A percentile compares a stretch with the other conserved stretches of the same genome.
phyloP scores from a whole-genome alignment of 2,329 filamentous ascomycete genomes.

The Gremmenia infestans region DNA sequence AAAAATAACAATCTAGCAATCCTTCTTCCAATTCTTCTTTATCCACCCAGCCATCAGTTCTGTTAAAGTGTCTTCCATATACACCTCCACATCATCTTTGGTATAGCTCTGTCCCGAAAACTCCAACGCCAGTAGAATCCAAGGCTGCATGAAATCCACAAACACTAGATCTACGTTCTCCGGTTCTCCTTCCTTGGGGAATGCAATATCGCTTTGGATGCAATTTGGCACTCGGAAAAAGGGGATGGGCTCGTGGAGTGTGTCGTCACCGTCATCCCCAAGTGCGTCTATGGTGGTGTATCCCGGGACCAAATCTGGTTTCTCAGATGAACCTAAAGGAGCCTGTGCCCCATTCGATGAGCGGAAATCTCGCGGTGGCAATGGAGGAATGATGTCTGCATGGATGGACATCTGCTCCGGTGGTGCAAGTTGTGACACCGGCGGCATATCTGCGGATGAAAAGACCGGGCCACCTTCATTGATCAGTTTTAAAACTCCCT shows the following conservation, averaged over 20 bases:
- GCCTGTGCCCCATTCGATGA: slow-evolving; percentile 30
- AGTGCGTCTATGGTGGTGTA: slow-evolving; percentile 88
- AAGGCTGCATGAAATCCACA: slow-evolving; percentile 83
- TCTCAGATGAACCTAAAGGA: slow-evolving; percentile 27
- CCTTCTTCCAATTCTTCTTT: slow-evolving; percentile 47
- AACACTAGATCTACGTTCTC: slow-evolving; percentile 83
- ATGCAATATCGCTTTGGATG: slow-evolving; percentile 64
- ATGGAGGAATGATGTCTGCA: slow-evolving; percentile 13
- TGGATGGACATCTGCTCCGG: slow-evolving; percentile 29
- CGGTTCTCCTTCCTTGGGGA: slow-evolving; percentile 52
- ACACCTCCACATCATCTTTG: slow-evolving; percentile 44
- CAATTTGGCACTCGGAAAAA: slow-evolving; percentile 81
- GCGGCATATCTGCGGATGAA: slow-evolving; percentile 22
- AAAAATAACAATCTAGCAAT: slow-evolving; percentile 21
- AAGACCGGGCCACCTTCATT: slow-evolving; percentile 50
- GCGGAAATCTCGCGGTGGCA: slow-evolving; percentile 1
- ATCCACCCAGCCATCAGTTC: slow-evolving; percentile 54
- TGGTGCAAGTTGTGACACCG: slow-evolving; percentile 24
- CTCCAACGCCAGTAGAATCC: slow-evolving; percentile 70
- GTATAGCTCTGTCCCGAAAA: slow-evolving; percentile 49
- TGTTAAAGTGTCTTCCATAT: slow-evolving; percentile 50
- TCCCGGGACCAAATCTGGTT: slow-evolving; percentile 52
- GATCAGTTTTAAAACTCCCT: slow-evolving; percentile 57
- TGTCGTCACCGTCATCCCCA: slow-evolving; percentile 84
- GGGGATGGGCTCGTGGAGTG: slow-evolving; percentile 67